Evolutionary conservation across 768 basidiomycete species (phyloP).

Genomic region (Dictyophora rubrovolvata): DNA sequence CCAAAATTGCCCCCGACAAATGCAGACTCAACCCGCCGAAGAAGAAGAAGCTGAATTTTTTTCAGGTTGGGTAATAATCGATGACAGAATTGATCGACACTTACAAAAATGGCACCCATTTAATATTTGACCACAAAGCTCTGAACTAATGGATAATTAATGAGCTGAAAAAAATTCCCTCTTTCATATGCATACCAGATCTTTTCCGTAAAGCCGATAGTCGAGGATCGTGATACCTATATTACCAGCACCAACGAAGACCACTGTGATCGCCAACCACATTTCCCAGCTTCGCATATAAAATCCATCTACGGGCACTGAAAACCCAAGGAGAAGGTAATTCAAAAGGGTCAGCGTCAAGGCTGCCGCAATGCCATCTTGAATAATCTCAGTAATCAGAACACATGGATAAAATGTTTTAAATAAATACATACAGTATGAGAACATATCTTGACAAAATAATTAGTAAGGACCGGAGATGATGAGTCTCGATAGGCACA

Average conservation of each 20-base stretch:
- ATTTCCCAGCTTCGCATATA: constrained; percentile 77
- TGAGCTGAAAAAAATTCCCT: neutral
- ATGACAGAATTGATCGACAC: constrained; percentile 17
- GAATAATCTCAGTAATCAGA: neutral
- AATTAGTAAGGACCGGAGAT: neutral
- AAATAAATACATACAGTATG: constrained; percentile 33
- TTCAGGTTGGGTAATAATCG: neutral
- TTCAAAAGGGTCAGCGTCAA: constrained; percentile 61
- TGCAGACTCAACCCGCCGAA: constrained; percentile 22
- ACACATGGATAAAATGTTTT: neutral
- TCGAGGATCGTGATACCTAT: constrained; percentile 62
- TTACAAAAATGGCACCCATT: constrained; percentile 16
- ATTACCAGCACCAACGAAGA: constrained; percentile 68
- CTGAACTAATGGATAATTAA: neutral
- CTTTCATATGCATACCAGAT: constrained; percentile 15
- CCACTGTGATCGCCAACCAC: constrained; percentile 66
- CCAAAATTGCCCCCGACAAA: constrained; percentile 19
- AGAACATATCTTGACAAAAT: constrained; percentile 33
- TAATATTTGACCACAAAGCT: constrained; percentile 3
- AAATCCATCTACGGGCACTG: constrained; percentile 61
- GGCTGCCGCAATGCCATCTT: constrained; percentile 49
- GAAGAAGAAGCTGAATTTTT: constrained; percentile 12
- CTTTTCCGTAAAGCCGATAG: constrained; percentile 50
- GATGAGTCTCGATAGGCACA: neutral
- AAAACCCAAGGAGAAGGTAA: constrained; percentile 65